Evolutionary conservation across 257 asterid genomes (phyloP), one percentile per base, ranked within the genome.

Genomic region (Scutellaria barbata): DNA sequence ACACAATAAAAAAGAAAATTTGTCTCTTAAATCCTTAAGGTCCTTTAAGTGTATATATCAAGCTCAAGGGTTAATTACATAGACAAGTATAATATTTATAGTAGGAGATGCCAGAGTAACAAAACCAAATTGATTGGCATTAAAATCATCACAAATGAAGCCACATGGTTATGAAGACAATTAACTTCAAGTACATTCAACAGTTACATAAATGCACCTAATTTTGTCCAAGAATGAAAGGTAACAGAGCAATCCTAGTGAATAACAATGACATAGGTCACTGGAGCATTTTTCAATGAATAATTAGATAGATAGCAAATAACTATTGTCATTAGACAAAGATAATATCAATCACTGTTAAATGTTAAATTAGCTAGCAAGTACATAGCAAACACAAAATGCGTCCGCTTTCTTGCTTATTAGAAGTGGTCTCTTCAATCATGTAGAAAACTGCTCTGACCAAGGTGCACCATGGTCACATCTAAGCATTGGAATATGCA

Each of bases 31-130:
- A 54, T 33, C 4, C 41, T 43, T 61, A 42, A 16, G 13, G 43
- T 69, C 43, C 43, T 54, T 42, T 42, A 41, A 22, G 25, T 57
- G 12, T 47, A 58, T 45, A 59, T 22, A 58, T 42, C 48, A 57
- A 45, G 56, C 2, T 30, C 43, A 45, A n/a, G 48, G 11, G 16
- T 42, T 59, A 52, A 22, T 25, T 17, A 42, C 20, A 18, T n/a
- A 20, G 51, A 7, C 18, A 66, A 25, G 46, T 16, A 10, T 10
- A 14, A 51, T 60, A 30, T 66, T 52, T 25, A 8, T 25, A 41
- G 13, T 22, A 22, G 35, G 35, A 50, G 18, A 69, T 56, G 50
- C 52, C n/a, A 8, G 11, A 42, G 41, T 11, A 72, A 50, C 17
- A 48, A 48, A 20, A 61, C 13, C 52, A 30, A 47, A 35, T 48